Evolutionary conservation across 1,139 yeast genomes (phyloP), one percentile per base, ranked within the genome.

Genomic region (Taphrina deformans): DNA sequence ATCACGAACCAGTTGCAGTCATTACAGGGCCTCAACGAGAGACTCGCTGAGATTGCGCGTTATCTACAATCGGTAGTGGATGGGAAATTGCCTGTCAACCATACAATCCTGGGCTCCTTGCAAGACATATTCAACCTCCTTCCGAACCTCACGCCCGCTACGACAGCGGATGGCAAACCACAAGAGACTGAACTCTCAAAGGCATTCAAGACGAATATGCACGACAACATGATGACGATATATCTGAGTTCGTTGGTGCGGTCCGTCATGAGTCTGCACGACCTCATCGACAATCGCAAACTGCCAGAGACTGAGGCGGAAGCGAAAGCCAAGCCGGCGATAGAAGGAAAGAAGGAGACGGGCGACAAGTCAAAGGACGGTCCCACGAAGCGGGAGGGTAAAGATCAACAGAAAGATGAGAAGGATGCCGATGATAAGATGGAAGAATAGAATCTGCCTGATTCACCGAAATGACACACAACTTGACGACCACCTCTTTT

Each of bases 201-300:
- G 64, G 96, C 98, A 0, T 88, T 92, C 74, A 90, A 96, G 4
- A 83, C 89, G 60, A 93, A 93, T 77, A 90, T 98, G 1, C 95
- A 95, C 74, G 99, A 95, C 73, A 96, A 93, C 76, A 80, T 95
- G 71, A 93, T 95, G 99, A 83, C 91, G 74, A 85, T 95, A 38
- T 95, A 95, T 75, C 85, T 93, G 69, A 85, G 95, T 73, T 87
- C 95, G 56, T 80, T 95, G 72, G 97, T 93, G 24, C 84, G 99
- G 73, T 89, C 98, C 18, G 93, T 93, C 72, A 89, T 93, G 74
- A 96, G 99, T 16, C 92, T 93, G 82, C 97, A 95, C 77, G 96
- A 95, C 75, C 83, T 95, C 76, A 93, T 95, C 75, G 99, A 93
- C 73, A 95, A 95, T 12, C 46, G 63, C 18, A 59, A 48, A 27